Base-by-base conservation (phyloP, 768 basidiomycete genomes). In the Hortiboletus flavorubellus region DNA sequence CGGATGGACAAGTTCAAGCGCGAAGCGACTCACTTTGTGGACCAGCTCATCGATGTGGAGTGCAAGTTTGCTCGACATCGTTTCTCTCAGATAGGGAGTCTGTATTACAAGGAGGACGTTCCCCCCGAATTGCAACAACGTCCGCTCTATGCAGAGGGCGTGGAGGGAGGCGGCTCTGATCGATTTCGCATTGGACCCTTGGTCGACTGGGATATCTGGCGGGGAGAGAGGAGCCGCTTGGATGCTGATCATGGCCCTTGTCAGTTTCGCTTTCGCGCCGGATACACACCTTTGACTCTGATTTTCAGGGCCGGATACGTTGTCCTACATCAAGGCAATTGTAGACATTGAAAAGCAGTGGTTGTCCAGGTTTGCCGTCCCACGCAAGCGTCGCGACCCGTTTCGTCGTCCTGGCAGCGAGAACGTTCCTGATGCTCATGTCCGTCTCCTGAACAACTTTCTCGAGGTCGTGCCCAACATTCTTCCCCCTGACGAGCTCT, bases 41-140 rank as follows among this genome's bases (percentile, higher is more conserved):
- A 57, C 16, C 51, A 53, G 18, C 44, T 68, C 35, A 41, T 68
- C 34, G 55, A 58, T 15, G 54, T 71, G 8, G 66, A 68, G 50
- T 53, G 51, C 35, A 53, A 45, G 23, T 59, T 73, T 30, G 30
- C 54, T 38, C 46, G 23, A 12, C 39, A 56, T 34, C 48, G 31
- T n/a, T 73, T 75, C 53, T 60, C 70, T 15, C 65, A 62, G 21
- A 64, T 68, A n/a, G 73, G 72, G 33, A 74, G 71, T 49, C 55
- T 75, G 43, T 74, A 73, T 54, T 75, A 67, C 63, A 71, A 66
- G 53, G 59, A 69, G 26, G 72, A 73, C 44, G 44, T 59, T 33
- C 52, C 58, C 10, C 48, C 26, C 34, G 43, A 57, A 33, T 16
- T 52, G 29, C 54, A 59, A 35, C 35, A 50, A 37, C 51, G 51